Conservation (phyloP, 2,329 filamentous ascomycete species). For the Cladosporium sp. region DNA sequence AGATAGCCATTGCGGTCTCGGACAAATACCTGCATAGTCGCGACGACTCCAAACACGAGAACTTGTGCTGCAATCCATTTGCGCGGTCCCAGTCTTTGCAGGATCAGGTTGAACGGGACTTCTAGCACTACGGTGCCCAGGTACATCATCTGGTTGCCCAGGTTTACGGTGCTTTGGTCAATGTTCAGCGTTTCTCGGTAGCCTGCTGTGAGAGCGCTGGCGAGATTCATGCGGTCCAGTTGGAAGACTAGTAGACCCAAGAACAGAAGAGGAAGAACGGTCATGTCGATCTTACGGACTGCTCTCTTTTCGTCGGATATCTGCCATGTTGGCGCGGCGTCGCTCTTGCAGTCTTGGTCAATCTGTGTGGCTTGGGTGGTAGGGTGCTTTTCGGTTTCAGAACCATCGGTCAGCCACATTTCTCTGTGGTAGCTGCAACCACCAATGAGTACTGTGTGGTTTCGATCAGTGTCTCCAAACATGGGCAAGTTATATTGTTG, state of each 20-base stretch:
- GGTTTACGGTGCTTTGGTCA: slow-evolving; percentile 46
- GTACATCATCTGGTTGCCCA: slow-evolving; percentile 53
- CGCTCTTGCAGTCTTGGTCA: neutral
- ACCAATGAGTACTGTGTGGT: too few species aligned
- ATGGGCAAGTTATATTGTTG: too few species aligned
- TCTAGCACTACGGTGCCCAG: slow-evolving; percentile 48
- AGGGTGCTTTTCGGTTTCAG: too few species aligned
- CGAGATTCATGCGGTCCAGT: slow-evolving; percentile 51
- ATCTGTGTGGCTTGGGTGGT: too few species aligned
- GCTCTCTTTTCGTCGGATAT: neutral
- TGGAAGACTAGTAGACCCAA: slow-evolving; percentile 51
- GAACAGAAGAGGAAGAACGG: slow-evolving; percentile 47
- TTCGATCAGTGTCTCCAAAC: too few species aligned
- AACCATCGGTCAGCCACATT: too few species aligned
- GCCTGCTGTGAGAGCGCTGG: slow-evolving; percentile 48
- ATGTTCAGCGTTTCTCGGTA: slow-evolving; percentile 43
- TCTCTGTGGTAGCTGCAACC: too few species aligned
- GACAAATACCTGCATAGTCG: slow-evolving; percentile 28
- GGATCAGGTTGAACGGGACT: slow-evolving; percentile 49
- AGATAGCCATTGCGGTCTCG: slow-evolving; percentile 23
- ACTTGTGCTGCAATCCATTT: slow-evolving; percentile 50
- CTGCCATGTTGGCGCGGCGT: neutral
- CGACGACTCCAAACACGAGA: slow-evolving; percentile 46
- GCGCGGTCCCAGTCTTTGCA: slow-evolving; percentile 29
- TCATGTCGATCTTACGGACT: slow-evolving; percentile 41